phyloP scores from a whole-genome alignment of 192 early-diverging fungal species.

The Neocallimastix lanati region DNA sequence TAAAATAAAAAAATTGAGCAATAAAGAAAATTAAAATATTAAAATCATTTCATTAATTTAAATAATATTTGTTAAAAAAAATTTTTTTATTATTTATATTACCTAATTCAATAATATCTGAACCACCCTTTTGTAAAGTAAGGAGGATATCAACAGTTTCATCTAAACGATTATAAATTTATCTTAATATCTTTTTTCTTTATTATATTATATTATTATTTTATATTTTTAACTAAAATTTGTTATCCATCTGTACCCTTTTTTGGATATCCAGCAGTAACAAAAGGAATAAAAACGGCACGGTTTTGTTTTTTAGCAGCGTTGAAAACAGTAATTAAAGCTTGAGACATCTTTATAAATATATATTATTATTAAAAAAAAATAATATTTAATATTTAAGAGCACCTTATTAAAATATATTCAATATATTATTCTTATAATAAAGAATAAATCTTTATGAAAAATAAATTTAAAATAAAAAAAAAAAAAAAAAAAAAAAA shows the following conservation, averaged over 20 bases:
- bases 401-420: no score
- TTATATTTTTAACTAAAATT: no score
- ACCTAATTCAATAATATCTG: constrained; percentile 91
- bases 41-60: not conserved
- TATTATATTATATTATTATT: not conserved
- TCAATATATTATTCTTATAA: no score
- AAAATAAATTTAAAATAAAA: no score
- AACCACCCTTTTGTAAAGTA: constrained; percentile 75
- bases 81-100: not conserved
- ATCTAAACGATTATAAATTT: not conserved
- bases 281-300: not conserved
- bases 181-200: not conserved
- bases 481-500: no score
- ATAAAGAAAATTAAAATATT: no score
- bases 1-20: no score
- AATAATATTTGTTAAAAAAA: not conserved
- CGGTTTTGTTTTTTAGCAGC: not conserved
- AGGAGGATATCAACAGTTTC: constrained; percentile 72
- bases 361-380: no score
- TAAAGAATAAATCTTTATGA: no score
- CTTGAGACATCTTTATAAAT: not conserved
- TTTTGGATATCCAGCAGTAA: not conserved
- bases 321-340: not conserved
- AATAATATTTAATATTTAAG: no score
- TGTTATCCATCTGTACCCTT: no score